These are phyloP conservation scores for Graphilbum ipis-grandicollis DNA, from an alignment of 2,329 filamentous ascomycete genomes.

Conservation along the genomic window DNA sequence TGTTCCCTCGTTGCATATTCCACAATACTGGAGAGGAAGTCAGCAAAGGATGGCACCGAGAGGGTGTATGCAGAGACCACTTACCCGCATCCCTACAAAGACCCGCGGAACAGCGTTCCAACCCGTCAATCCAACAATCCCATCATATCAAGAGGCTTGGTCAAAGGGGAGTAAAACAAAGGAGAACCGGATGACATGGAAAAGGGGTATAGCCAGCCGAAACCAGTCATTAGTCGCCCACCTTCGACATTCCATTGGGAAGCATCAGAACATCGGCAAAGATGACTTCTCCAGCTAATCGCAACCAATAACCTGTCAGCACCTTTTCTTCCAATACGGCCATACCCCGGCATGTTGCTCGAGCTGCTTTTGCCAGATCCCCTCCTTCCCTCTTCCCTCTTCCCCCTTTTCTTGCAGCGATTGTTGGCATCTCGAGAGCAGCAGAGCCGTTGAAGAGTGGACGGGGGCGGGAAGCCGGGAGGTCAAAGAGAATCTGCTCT, in stretches of 20 bases:
- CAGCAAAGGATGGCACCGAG: conserved; percentile 1
- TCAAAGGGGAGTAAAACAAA: conserved; percentile 21
- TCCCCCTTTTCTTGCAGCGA: too few species aligned
- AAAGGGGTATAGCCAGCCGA: conserved; percentile 61
- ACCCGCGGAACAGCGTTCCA: conserved; percentile 74
- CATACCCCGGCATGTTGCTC: too few species aligned
- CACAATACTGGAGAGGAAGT: conserved; percentile 61
- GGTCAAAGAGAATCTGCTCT: too few species aligned
- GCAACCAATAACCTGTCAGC: conserved; percentile 2
- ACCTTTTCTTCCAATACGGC: too few species aligned
- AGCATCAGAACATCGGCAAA: conserved; percentile 98
- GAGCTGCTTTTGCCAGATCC: too few species aligned
- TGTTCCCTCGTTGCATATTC: conserved; percentile 99
- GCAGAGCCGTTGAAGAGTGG: too few species aligned
- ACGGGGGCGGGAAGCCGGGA: too few species aligned
- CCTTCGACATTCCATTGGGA: conserved; percentile 99
- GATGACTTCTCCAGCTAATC: conserved; percentile 88
- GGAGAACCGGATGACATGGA: background rate
- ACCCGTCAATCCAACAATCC: conserved; percentile 99
- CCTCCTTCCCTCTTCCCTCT: too few species aligned
- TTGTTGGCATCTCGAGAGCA: too few species aligned
- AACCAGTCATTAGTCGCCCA: conserved; percentile 76
- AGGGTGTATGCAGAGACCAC: conserved; percentile 19
- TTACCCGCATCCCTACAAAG: conserved; percentile 99
- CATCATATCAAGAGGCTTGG: conserved; percentile 37